Evolutionary conservation across 805 yeast genomes (phyloP), one percentile per base, ranked within the genome.

Genomic region (Kuraishia molischiana): DNA sequence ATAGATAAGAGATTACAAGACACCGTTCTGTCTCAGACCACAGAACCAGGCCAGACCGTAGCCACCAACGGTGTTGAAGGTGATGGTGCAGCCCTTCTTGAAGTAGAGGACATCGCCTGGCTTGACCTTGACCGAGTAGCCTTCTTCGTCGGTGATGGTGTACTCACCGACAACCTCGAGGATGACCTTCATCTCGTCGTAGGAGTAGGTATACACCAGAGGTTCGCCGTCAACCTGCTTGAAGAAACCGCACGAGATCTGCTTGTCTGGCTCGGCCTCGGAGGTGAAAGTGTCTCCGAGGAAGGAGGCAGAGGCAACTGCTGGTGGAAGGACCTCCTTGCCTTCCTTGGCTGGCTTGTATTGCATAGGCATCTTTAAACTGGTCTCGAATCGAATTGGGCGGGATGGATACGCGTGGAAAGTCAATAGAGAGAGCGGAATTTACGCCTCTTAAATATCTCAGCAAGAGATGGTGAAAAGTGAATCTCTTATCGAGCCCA

Each of bases 91-190:
- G 15, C 83, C 85, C 53, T 75, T 75, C 48, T 66, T 70, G 59
- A 79, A 72, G 66, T 68, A 77, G 44, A 79, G 63, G 21, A 76
- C 77, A 48, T 79, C 86, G 37, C 86, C 86, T 41, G 77, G 77
- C 40, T 66, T 56, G 41, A 69, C 81, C 39, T 59, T 61, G 33
- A 73, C 75, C 44, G 61, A 67, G 57, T 67, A 65, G 22, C 86
- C 85, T 29, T 72, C 66, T 56, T 75, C 80, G 48, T 79, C 85
- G 38, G 73, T 48, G 48, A 79, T 67, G 38, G 63, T 61, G 62
- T 72, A 74, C 45, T 72, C 76, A 48, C 84, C 85, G 45, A 66
- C 72, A 38, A 74, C 72, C 52, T 79, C 85, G 44, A 78, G 64
- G 49, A 78, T 71, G 46, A 79, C 64, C 62, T 79, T 79, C 73